Base-by-base conservation (phyloP, 176 grass and related monocot species). In the Avena sativa region DNA sequence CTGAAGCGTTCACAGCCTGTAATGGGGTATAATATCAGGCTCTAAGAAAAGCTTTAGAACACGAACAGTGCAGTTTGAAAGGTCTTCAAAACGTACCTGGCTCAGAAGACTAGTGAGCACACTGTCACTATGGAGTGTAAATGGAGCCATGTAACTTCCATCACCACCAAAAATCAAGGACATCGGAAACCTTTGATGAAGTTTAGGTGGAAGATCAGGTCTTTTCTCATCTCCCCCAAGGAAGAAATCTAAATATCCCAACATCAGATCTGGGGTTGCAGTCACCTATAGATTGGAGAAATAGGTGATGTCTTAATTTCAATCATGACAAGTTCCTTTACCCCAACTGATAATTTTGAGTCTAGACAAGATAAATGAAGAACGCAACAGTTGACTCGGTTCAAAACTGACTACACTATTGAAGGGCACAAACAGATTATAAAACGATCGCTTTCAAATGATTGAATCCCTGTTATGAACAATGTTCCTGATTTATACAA, bases 81-180 rank as follows among this genome's bases (percentile, higher is more conserved):
- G 19, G 85, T 79, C 64, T 79, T 70, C 62, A 56, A 72, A 79
- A 51, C 74, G 75, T 85, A 99, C 97, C 92, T 99, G 97, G 56
- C 97, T 92, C 97, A 99, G 90, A 65, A 99, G 94, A 87, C 97
- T 99, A 78, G 97, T 95, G 80, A 99, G 91, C 69, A 99, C 94
- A 95, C 89, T 99, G 69, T 99, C 97, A 85, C 97, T 95, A 85
- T 97, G 94, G 64, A 97, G 91, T 51, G 92, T 93, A 91, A 97
- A 97, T 44, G 97, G 97, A 88, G 97, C 92, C 97, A 99, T 97
- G 89, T 99, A 99, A 89, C 92, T 92, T 89, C 94, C 97, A 84
- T 99, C 91, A 10, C 97, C 97, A 71, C 97, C 97, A 92, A 99
- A 99, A 52, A 96, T 89, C 64, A 97, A 89, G 50, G 90, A 90